A percentile compares a stretch with the other conserved stretches of the same genome.
Conservation (phyloP, 192 early-diverging fungal genomes). For the Coemansia asiatica region DNA sequence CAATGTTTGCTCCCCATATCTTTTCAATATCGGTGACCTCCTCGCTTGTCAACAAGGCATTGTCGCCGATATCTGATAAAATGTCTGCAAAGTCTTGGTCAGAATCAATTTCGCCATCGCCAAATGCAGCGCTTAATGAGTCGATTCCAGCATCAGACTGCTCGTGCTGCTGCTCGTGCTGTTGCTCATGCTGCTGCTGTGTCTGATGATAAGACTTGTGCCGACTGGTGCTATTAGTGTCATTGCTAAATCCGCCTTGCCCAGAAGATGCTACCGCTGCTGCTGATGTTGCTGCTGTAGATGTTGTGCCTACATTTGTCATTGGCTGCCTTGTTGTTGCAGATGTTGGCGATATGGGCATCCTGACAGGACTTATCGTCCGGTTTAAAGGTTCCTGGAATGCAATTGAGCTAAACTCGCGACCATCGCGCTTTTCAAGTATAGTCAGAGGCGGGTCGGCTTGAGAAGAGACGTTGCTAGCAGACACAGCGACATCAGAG, state of each 20-base stretch:
- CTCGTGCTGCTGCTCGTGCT: conserved; percentile 6
- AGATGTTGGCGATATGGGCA: conserved; percentile 9
- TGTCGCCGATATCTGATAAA: conserved; percentile 28
- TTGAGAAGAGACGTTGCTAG: conserved; percentile 49
- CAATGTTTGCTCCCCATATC: conserved; percentile 54
- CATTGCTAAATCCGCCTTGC: conserved; percentile 27
- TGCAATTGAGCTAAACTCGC: conserved; percentile 8
- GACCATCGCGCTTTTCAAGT: conserved; percentile 19
- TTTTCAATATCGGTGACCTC: conserved; percentile 51
- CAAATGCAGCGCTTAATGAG: conserved; percentile 32
- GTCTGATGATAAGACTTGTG: conserved; percentile 11
- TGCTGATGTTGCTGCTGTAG: not conserved
- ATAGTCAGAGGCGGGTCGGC: conserved; percentile 37
- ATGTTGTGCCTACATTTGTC: no score
- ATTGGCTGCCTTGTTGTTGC: not conserved
- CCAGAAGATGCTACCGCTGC: not conserved
- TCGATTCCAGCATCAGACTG: conserved; percentile 20
- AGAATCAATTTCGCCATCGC: conserved; percentile 34
- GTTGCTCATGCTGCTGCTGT: conserved; percentile 2
- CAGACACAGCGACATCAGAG: conserved; percentile 9
- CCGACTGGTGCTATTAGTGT: conserved; percentile 10
- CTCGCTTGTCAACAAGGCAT: conserved; percentile 27
- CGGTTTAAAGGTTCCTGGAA: conserved; percentile 6
- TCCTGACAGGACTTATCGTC: not conserved
- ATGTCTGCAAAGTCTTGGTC: conserved; percentile 32